phyloP scores from a whole-genome alignment of 1,284 basidiomycete species.

The Sporisorium sorghi region DNA sequence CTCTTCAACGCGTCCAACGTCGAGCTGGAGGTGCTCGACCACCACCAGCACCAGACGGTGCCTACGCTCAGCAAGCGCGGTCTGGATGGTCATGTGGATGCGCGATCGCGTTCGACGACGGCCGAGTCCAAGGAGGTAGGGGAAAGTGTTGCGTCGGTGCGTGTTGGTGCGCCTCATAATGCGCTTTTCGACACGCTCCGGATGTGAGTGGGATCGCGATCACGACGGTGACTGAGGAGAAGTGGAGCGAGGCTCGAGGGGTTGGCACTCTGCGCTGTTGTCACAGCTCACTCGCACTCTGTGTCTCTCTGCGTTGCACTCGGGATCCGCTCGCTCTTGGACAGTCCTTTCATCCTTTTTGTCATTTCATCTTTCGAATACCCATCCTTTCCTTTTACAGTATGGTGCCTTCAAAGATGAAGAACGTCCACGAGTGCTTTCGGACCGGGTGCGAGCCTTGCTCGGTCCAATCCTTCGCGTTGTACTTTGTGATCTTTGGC shows the following conservation, averaged over 20 bases:
- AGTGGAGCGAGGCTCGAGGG: constrained; percentile 21
- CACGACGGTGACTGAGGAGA: constrained; percentile 30
- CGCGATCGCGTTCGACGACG: constrained; percentile 2
- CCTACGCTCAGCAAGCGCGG: constrained; percentile 12
- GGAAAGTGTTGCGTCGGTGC: background rate
- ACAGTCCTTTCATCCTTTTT: background rate
- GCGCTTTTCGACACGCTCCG: constrained; percentile 24
- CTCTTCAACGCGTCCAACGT: constrained; percentile 10
- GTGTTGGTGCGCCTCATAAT: constrained; percentile 11
- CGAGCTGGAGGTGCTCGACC: constrained; percentile 19
- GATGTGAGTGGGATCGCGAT: constrained; percentile 30
- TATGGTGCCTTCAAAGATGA: constrained; percentile 37
- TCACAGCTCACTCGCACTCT: no score
- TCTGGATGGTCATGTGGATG: constrained; percentile 10
- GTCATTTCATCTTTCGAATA: background rate
- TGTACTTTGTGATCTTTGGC: constrained; percentile 25
- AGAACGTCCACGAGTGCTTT: constrained; percentile 45
- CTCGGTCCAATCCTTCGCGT: constrained; percentile 26
- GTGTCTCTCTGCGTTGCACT: no score
- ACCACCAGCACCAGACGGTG: no score
- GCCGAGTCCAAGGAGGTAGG: constrained; percentile 1
- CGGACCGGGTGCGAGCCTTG: constrained; percentile 17
- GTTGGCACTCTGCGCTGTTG: no score
- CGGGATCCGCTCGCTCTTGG: background rate
- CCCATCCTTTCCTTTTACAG: background rate